A percentile compares a stretch with the other conserved stretches of the same genome.
Conservation (phyloP, 1,284 basidiomycete species). For the Cronartium quercuum region DNA sequence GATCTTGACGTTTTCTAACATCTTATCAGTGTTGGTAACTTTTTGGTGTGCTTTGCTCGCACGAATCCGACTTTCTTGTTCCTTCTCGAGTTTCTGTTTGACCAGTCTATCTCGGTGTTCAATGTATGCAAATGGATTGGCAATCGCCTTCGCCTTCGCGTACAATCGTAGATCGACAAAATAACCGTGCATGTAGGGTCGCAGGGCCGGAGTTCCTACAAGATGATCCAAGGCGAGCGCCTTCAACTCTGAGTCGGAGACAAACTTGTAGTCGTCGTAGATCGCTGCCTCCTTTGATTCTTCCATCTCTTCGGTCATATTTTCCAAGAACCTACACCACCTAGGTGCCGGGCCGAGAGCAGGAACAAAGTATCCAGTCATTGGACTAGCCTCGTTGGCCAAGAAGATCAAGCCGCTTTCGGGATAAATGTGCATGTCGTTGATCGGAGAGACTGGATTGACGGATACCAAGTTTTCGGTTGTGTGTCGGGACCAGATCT, state of each 20-base stretch:
- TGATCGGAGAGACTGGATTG: conserved; percentile 78
- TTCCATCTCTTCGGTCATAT: conserved; percentile 95
- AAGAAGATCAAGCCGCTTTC: conserved; percentile 76
- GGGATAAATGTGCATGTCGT: conserved; percentile 80
- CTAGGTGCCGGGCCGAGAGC: conserved; percentile 90
- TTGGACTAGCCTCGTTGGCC: conserved; percentile 85
- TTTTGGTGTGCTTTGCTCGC: conserved; percentile 57
- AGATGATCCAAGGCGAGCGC: conserved; percentile 88
- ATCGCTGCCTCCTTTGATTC: conserved; percentile 54
- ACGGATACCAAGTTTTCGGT: conserved; percentile 83
- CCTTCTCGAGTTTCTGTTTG: conserved; percentile 81
- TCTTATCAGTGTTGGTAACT: conserved; percentile 48
- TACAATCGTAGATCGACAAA: conserved; percentile 93
- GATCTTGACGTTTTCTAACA: conserved; percentile 61
- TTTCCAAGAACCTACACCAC: conserved; percentile 97
- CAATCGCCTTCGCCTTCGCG: conserved; percentile 87
- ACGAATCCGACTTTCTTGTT: conserved; percentile 86
- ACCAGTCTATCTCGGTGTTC: conserved; percentile 86
- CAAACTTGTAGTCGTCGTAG: conserved; percentile 97
- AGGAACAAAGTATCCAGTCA: conserved; percentile 87
- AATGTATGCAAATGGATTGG: conserved; percentile 90
- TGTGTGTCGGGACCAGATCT: conserved; percentile 80
- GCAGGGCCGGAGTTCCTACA: conserved; percentile 85
- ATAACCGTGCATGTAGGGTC: conserved; percentile 99
- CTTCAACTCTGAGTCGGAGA: conserved; percentile 78